Percentiles rank a stretch among this genome's conserved stretches.
phyloP scores from a whole-genome alignment of 805 yeast genomes.

The Schwanniomyces sp. region DNA sequence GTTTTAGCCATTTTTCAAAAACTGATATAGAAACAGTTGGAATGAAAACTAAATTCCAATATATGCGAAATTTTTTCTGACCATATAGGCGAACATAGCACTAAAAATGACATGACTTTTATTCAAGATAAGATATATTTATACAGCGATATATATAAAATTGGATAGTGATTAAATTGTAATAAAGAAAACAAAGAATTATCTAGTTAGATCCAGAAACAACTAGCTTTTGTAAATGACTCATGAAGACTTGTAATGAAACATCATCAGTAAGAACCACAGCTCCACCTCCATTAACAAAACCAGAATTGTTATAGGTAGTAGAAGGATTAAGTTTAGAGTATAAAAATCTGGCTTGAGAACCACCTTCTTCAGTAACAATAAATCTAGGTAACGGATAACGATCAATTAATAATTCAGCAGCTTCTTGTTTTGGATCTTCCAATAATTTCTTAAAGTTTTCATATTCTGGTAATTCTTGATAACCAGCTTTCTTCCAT shows the following conservation, averaged over 20 bases:
- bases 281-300: constrained; percentile 50
- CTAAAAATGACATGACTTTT: neutral
- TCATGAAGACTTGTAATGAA: constrained; percentile 90
- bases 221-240: constrained; percentile 88
- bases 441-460: constrained; percentile 84
- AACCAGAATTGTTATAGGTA: constrained; percentile 65
- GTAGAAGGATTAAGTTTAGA: constrained; percentile 95
- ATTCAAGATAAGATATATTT: neutral
- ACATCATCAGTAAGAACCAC: constrained; percentile 97
- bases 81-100: neutral
- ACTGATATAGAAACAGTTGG: neutral
- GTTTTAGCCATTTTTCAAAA: constrained; percentile 1
- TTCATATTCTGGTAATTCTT: constrained; percentile 85
- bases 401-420: constrained; percentile 84
- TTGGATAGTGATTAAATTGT: neutral
- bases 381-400: constrained; percentile 98
- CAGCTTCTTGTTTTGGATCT: constrained; percentile 90
- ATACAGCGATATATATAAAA: neutral
- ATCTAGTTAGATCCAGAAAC: constrained; percentile 49
- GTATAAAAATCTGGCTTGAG: constrained; percentile 95
- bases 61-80: neutral
- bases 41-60: neutral
- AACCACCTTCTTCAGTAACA: constrained; percentile 97
- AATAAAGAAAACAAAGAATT: neutral
- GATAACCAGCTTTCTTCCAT: constrained; percentile 96